Conservation (phyloP, 495 filamentous ascomycete species). For the Penicillium cinerascens region DNA sequence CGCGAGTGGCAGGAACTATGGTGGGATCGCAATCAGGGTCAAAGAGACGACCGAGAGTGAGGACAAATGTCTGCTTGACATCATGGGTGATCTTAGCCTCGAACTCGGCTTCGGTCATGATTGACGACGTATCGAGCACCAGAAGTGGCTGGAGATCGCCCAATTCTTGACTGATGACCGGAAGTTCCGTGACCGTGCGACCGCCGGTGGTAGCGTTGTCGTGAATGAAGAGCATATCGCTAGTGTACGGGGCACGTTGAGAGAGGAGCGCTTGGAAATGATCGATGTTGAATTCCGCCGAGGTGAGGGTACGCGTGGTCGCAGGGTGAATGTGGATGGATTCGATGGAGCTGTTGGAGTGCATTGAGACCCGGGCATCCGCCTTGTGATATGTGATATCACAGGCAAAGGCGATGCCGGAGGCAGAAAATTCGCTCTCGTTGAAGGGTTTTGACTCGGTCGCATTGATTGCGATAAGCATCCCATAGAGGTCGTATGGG, state of each 20-base stretch:
- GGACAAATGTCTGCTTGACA: slow-evolving; percentile 35
- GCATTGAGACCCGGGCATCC: slow-evolving; percentile 33
- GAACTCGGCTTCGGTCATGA: slow-evolving; percentile 35
- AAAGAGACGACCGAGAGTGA: slow-evolving; percentile 37
- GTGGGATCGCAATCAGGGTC: slow-evolving; percentile 28
- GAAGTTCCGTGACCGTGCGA: slow-evolving; percentile 33
- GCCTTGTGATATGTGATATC: slow-evolving; percentile 34
- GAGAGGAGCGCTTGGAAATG: slow-evolving; percentile 36
- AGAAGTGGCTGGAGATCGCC: slow-evolving; percentile 34
- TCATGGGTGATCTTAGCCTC: slow-evolving; percentile 28
- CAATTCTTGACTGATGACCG: slow-evolving; percentile 35
- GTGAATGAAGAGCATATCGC: slow-evolving; percentile 36
- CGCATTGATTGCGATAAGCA: slow-evolving; percentile 36
- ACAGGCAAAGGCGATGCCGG: slow-evolving; percentile 35
- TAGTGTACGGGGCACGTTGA: slow-evolving; percentile 37
- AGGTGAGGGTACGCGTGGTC: slow-evolving; percentile 19
- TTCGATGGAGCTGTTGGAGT: slow-evolving; percentile 41
- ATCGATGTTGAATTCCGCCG: slow-evolving; percentile 31
- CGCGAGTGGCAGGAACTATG: slow-evolving; percentile 20
- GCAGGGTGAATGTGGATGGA: slow-evolving; percentile 18
- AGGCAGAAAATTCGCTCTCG: slow-evolving; percentile 20
- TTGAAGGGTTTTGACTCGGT: slow-evolving; percentile 9
- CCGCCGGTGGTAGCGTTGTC: slow-evolving; percentile 29
- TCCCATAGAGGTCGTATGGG: slow-evolving; percentile 38
- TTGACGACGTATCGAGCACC: slow-evolving; percentile 30